Evolutionary conservation across 306 rosid genomes (phyloP), one percentile per base, ranked within the genome.

Genomic region (Dryas alaskensis): DNA sequence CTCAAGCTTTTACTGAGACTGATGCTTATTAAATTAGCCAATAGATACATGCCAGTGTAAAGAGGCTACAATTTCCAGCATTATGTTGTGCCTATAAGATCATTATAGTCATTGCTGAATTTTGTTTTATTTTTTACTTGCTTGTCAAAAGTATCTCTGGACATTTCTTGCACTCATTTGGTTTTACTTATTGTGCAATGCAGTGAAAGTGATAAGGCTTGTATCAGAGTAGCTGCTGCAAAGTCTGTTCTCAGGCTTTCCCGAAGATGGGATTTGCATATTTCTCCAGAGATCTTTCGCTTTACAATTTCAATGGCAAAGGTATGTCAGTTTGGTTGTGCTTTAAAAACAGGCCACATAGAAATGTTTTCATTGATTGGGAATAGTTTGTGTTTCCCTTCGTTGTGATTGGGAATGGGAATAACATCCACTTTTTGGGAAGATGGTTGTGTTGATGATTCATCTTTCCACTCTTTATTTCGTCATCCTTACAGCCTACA

Each of bases 211-310:
- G 89, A 89, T 44, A 77, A 65, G 82, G 85, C 86, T 79, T 82
- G 70, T 71, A 72, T 89, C 61, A 87, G 90, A 83, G 81, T 91
- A 78, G 97, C 88, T 79, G 92, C 96, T 71, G 96, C 96, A 48
- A 94, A 88, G 78, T 84, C 97, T 65, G 82, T 91, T 82, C 95
- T 94, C 62, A 84, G 72, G 76, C 91, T 94, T 73, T 84, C 97
- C 52, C 87, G 76, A 79, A 89, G 87, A 86, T 94, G 96, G 96
- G 98, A 94, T 86, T 85, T 78, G 60, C 87, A 86, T 81, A 89
- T 94, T 65, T 74, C 90, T 75, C 92, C 95, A 2, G 87, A 89
- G 74, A 81, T 83, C 75, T 94, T 89, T 58, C 78, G 74, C 65
- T 55, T 44, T 27, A 86, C 90, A 63, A 76, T 89, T 72, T 83